Evolutionary conservation across 2,329 filamentous ascomycete genomes (phyloP), one percentile per base, ranked within the genome.

Genomic region (Hymenoscyphus salicellus): DNA sequence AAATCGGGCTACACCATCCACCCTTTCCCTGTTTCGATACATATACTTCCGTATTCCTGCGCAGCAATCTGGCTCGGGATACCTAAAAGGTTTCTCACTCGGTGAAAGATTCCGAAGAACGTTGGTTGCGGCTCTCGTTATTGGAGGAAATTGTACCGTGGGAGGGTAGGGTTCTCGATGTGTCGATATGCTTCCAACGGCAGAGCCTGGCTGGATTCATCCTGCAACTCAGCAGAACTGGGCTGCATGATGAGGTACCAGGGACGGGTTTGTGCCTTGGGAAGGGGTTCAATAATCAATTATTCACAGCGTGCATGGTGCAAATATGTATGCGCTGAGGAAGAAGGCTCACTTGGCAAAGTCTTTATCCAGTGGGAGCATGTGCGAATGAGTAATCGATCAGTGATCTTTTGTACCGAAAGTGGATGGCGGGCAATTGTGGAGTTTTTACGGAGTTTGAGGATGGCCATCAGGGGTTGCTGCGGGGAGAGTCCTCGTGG

Each of bases 11-110:
- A 30, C 61, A 63, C 61, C 23, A 55, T 30, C 38, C n/a, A n/a
- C n/a, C 23, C 38, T 20, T 28, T 59, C 55, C 46, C 26, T 38
- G 3, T 16, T 28, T 56, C 60, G 33, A 23, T 36, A 8, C 2
- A 23, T 23, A 14, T 14, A 49, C 43, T 49, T 49, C 43, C 43
- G 43, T 49, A 52, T 20, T 55, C 14, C 56, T 59, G 41, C 61
- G 55, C 5, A 57, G n/a, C 26, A 63, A 33, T 58, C 55, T 49
- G 38, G 23, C 55, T 63, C 61, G 61, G 61, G 55, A 63, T 63
- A 59, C 61, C 61, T n/a, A 63, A 58, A 43, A 33, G 6, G 56
- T 52, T 36, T 41, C n/a, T 11, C 46, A 38, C 30, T 60, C 57
- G 20, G 56, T 59, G 52, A 59, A 32, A 32, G 28, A 49, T 60